A percentile compares a stretch with the other conserved stretches of the same genome.
phyloP scores from a whole-genome alignment of 208 protist genomes.

The Crithidia acanthocephali region DNA sequence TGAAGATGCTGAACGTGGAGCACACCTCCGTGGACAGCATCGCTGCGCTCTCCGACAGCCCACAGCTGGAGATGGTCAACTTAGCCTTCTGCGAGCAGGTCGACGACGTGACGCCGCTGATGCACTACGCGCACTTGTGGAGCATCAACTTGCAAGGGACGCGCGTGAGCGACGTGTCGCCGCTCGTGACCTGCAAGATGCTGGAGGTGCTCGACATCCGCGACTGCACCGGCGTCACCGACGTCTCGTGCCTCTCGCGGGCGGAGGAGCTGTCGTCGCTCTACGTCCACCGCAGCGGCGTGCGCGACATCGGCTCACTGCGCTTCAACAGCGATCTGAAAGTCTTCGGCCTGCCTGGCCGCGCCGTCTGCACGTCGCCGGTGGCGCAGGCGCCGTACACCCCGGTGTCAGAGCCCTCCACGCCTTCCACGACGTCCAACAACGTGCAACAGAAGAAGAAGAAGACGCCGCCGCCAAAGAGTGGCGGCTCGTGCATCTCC shows the following conservation, averaged over 20 bases:
- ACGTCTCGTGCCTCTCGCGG: slow-evolving; percentile 7
- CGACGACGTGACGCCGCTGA: not conserved
- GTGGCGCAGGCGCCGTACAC: not conserved
- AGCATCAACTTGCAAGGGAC: slow-evolving; percentile 6
- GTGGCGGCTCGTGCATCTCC: slow-evolving; percentile 1
- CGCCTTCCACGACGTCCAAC: not conserved
- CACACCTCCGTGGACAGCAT: slow-evolving; percentile 13
- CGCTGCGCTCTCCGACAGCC: not conserved
- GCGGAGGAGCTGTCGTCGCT: not conserved
- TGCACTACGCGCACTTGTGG: slow-evolving; percentile 6
- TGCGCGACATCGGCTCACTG: slow-evolving; percentile 3
- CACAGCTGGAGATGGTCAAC: slow-evolving; percentile 5
- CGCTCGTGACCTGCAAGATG: slow-evolving; percentile 4
- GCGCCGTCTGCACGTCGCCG: not conserved
- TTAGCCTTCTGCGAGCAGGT: slow-evolving; percentile 5
- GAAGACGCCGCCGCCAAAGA: slow-evolving; percentile 10
- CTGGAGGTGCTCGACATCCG: slow-evolving; percentile 15
- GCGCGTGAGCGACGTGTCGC: slow-evolving; percentile 4
- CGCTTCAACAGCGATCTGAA: slow-evolving; percentile 10
- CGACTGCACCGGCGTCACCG: slow-evolving; percentile 19
- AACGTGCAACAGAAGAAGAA: slow-evolving; percentile 3
- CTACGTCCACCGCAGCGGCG: slow-evolving; percentile 15
- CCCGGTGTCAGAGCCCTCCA: not conserved
- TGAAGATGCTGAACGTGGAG: slow-evolving; percentile 10
- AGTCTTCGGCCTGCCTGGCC: slow-evolving; percentile 3